A percentile compares a stretch with the other conserved stretches of the same genome.
phyloP scores from a whole-genome alignment of 129 eudicot genomes.

The Scalesia atractyloides region DNA sequence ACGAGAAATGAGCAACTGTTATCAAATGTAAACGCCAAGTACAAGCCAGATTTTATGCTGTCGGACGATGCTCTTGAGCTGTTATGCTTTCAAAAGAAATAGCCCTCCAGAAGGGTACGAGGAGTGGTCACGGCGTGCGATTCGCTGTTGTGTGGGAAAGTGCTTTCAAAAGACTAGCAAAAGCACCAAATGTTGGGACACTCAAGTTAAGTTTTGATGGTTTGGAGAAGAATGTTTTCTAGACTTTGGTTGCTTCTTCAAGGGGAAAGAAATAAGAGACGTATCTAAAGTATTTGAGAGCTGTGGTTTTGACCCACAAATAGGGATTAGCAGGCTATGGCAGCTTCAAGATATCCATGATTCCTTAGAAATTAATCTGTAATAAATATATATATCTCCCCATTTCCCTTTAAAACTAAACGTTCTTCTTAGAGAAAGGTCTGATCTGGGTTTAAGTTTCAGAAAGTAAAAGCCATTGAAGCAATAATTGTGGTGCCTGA shows the following conservation, averaged over 20 bases:
- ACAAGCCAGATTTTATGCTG: not conserved
- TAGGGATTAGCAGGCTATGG: not conserved
- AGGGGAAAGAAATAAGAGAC: not conserved
- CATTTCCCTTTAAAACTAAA: too few relatives aligned
- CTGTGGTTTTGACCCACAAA: not conserved
- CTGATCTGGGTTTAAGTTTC: too few relatives aligned
- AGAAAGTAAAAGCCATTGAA: too few relatives aligned
- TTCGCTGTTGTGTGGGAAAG: not conserved
- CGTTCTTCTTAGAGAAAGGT: too few relatives aligned
- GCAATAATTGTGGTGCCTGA: too few relatives aligned
- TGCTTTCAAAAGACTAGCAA: not conserved
- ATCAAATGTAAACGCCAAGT: not conserved
- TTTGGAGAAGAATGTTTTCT: not conserved
- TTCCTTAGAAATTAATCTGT: too few relatives aligned
- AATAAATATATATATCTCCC: too few relatives aligned
- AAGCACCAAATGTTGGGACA: not conserved
- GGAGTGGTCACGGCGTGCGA: not conserved
- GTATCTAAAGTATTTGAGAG: not conserved
- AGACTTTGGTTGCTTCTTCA: not conserved
- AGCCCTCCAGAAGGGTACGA: not conserved
- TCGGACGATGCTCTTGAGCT: not conserved
- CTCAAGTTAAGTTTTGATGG: not conserved
- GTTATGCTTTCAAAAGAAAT: not conserved
- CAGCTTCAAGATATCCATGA: not conserved
- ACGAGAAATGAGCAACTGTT: not conserved